Evolutionary conservation across 345 rosid genomes (phyloP), one percentile per base, ranked within the genome.

Genomic region (Clarkia xantiana): DNA sequence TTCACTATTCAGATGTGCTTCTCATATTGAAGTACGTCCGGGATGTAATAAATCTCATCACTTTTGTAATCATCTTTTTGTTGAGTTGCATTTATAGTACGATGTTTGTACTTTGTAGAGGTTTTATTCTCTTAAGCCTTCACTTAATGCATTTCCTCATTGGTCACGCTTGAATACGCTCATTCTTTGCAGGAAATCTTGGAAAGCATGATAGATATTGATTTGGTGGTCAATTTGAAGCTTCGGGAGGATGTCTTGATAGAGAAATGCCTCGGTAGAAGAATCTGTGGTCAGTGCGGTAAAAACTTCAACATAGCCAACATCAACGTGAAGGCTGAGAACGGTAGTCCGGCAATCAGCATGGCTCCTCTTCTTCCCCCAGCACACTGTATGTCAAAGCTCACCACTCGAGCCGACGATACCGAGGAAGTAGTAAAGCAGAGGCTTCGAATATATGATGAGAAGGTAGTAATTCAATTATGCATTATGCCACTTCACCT

Each of bases 321-420:
- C 66, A 84, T 91, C 48, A 69, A 81, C 62, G 65, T 73, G 45
- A 78, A 78, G 60, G 84, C 77, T 46, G 82, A 76, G 71, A 72
- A 86, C 57, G 96, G 96, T 42, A 72, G 51, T 20, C 96, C 90
- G 22, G 85, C 65, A 42, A 84, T 86, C 36, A 75, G 71, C 53
- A 91, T 91, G 96, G 85, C 74, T 63, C 98, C 98, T 8, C 94
- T 84, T 63, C 87, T 77, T 55, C 94, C 96, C 41, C 98, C 98
- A 4, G 11, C 76, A 47, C 73, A 79, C 14, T 86, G 98, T 58
- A 73, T 67, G 74, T 54, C 79, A 18, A 86, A 91, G 77, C 96
- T 86, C 41, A 63, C 81, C 62, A 83, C 93, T 42, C 80, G 96
- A 29, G 58, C 89, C 1, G 96, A 91, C 60, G 98, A 91, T 67